Evolutionary conservation across 129 eudicot genomes (phyloP), one percentile per base, ranked within the genome.

Genomic region (Solidago caesia): DNA sequence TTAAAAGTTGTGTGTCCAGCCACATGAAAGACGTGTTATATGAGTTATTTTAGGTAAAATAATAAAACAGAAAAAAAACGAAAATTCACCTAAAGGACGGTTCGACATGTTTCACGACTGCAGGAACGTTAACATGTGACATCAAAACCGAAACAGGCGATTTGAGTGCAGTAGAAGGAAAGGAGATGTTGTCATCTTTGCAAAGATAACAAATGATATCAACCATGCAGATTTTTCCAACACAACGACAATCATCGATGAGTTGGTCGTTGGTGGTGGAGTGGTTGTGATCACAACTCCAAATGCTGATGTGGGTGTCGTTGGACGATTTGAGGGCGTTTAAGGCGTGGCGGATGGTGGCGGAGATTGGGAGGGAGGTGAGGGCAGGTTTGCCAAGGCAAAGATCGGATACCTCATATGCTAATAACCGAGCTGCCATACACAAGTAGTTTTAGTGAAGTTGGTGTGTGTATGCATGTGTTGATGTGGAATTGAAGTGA

Each of bases 331-430:
- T 88, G 72, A 94, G 86, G 59, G 87, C 81, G 68, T 77, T 66
- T 14, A 90, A 70, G 65, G 97, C 93, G 63, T 83, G 85, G 48
- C 76, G 62, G 83, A 92, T 67, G 60, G 96, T 81, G 78, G 91
- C 80, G 63, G 86, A 69, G 77, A 77, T 67, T 7, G 96, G 67
- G 73, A 94, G 86, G 59, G 84, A 81, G 67, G 72, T 83, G 46
- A 92, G 81, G 6, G 95, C 80, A 4, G 98, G 98, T 76, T 89
- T 92, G 61, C 96, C 98, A 64, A 92, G 80, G 76, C 96, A 92
- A 69, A 87, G 89, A 80, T 92, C 98, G 70, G 92, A 82, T 59
- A 90, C 90, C 82, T 75, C 89, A 70, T 84, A 72, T 51, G 79
- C 77, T 63, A 85, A 81, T 55, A 92, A 80, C 26, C 86, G 86